These are phyloP conservation scores for Thelephora terrestris DNA, from an alignment of 1,284 basidiomycete species.

Conservation along the genomic window DNA sequence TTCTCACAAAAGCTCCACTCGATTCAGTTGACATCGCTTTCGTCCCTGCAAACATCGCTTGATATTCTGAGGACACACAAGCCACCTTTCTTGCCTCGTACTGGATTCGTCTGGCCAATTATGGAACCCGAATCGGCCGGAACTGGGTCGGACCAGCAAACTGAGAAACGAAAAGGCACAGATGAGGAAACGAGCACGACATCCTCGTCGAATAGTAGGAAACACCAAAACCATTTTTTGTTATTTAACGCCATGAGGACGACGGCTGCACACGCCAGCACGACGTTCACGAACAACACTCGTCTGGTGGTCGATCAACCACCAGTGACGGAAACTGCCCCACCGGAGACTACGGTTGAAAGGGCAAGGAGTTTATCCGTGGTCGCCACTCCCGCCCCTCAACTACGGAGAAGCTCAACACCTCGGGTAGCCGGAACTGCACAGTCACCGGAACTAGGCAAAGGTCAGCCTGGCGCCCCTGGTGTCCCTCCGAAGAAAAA, in stretches of 20 bases:
- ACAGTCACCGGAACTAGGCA: slow-evolving; percentile 4
- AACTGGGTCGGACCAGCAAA: slow-evolving; percentile 20
- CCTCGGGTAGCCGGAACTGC: slow-evolving; percentile 31
- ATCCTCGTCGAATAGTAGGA: slow-evolving; percentile 26
- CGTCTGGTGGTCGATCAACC: neutral
- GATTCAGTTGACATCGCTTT: slow-evolving; percentile 56
- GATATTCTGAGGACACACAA: slow-evolving; percentile 58
- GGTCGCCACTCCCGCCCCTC: slow-evolving; percentile 47
- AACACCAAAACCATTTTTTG: slow-evolving; percentile 55
- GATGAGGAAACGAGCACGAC: slow-evolving; percentile 3
- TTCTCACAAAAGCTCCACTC: slow-evolving; percentile 2
- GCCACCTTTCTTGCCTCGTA: slow-evolving; percentile 69
- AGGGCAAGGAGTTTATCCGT: neutral
- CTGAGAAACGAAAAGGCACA: slow-evolving; percentile 10
- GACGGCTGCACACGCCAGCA: slow-evolving; percentile 57
- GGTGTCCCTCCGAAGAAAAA: slow-evolving; percentile 57
- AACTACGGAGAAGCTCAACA: slow-evolving; percentile 29
- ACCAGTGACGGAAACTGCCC: neutral
- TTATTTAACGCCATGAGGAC: slow-evolving; percentile 67
- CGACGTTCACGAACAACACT: slow-evolving; percentile 26
- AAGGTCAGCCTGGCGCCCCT: slow-evolving; percentile 30
- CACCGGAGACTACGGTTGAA: too few relatives aligned
- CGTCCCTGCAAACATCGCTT: slow-evolving; percentile 63
- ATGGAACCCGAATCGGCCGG: slow-evolving; percentile 30
- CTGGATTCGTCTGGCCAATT: slow-evolving; percentile 74